phyloP scores from a whole-genome alignment of 2,329 filamentous ascomycete species.

The Hypomyces perniciosus region DNA sequence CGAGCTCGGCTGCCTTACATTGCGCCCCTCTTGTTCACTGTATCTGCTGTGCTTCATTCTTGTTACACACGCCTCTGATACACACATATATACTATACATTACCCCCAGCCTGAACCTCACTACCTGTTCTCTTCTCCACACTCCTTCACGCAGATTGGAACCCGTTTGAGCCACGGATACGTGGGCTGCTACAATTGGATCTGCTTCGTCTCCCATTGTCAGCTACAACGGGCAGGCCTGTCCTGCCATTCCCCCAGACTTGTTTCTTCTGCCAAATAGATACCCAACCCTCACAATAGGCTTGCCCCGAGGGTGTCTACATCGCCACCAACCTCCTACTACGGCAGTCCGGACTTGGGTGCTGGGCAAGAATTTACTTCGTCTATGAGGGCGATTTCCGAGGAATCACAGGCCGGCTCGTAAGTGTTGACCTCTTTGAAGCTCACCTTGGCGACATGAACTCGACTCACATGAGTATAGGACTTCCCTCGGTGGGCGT shows the following conservation, averaged over 20 bases:
- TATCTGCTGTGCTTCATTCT: neutral
- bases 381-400: constrained; percentile 9
- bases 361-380: constrained; percentile 13
- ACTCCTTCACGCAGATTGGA: too few species aligned
- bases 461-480: neutral
- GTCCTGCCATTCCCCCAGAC: neutral
- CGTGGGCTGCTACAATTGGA: neutral
- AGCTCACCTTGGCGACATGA: too few species aligned
- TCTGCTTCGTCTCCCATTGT: neutral
- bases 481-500: constrained; percentile 16
- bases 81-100: neutral
- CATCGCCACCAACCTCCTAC: constrained; percentile 2
- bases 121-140: too few species aligned
- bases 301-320: neutral
- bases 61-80: neutral
- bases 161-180: too few species aligned
- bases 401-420: constrained; percentile 11
- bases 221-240: neutral
- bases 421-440: constrained; percentile 11
- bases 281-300: neutral
- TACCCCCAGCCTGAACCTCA: too few species aligned
- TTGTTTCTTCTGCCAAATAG: neutral
- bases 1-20: neutral
- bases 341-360: constrained; percentile 17
- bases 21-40: neutral